These are phyloP conservation scores for Pythium insidiosum DNA, from an alignment of 352 stramenopile genomes.

Conservation along the genomic window DNA sequence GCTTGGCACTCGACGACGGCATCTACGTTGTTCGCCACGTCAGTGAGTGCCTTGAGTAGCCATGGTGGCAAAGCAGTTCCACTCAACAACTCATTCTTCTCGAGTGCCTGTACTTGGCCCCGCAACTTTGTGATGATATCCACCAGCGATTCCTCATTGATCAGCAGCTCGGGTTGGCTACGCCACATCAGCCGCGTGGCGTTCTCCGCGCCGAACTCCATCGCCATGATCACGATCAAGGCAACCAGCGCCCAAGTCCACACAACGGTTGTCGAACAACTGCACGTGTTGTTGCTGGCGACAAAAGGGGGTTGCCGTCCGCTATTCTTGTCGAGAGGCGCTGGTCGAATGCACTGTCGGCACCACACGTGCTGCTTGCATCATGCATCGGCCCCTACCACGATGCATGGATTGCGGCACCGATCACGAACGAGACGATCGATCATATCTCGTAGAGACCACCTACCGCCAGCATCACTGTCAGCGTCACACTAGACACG, in stretches of 20 bases:
- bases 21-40: slow-evolving; percentile 78
- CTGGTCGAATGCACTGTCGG: too few species aligned
- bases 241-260: background rate
- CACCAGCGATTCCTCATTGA: slow-evolving; percentile 76
- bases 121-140: slow-evolving; percentile 69
- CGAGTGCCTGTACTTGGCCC: slow-evolving; percentile 48
- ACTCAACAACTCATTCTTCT: slow-evolving; percentile 74
- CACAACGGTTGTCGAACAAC: background rate
- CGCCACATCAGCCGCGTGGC: slow-evolving; percentile 52
- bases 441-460: too few species aligned
- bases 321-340: too few species aligned
- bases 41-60: slow-evolving; percentile 61
- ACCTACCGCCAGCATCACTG: too few species aligned
- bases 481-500: too few species aligned
- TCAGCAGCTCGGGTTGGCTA: slow-evolving; percentile 53
- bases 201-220: slow-evolving; percentile 30
- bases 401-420: too few species aligned
- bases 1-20: slow-evolving; percentile 72
- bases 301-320: too few species aligned
- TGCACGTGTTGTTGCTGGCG: too few species aligned
- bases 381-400: too few species aligned
- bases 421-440: too few species aligned
- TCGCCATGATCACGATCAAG: background rate
- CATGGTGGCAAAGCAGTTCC: slow-evolving; percentile 55
- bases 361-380: too few species aligned